phyloP scores from a whole-genome alignment of 78 protist species.

The Paratrimastix pyriformis region DNA sequence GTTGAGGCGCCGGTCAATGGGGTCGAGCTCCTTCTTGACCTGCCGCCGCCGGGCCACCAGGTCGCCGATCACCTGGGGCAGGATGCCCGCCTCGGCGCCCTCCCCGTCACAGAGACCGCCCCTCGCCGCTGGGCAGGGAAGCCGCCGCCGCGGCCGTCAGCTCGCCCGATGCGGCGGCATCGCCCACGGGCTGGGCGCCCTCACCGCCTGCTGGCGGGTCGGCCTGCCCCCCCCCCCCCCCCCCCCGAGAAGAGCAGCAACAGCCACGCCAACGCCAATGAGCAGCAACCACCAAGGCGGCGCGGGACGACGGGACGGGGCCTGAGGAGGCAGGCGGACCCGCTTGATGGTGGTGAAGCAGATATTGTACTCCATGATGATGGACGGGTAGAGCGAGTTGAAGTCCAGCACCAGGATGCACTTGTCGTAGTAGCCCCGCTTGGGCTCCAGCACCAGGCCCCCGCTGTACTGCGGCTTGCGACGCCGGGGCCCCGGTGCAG shows the following conservation, averaged over 20 bases:
- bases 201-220: too few species aligned
- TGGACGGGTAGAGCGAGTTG: constrained; percentile 97
- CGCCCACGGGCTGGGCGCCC: too few species aligned
- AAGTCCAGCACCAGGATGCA: constrained; percentile 92
- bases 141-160: too few species aligned
- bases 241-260: too few species aligned
- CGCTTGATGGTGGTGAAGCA: constrained; percentile 91
- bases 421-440: constrained; percentile 79
- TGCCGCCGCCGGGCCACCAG: constrained; percentile 9
- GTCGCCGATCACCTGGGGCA: constrained; percentile 29
- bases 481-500: background rate
- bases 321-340: too few species aligned
- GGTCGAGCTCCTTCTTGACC: constrained; percentile 27
- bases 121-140: background rate
- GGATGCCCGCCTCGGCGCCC: constrained; percentile 19
- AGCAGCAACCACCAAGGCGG: too few species aligned
- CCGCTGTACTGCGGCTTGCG: constrained; percentile 62
- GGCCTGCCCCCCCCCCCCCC: too few species aligned
- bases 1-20: too few species aligned
- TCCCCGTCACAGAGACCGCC: background rate
- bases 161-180: too few species aligned
- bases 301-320: too few species aligned
- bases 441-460: constrained; percentile 90
- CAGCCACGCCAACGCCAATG: too few species aligned
- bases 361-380: constrained; percentile 92